These are phyloP conservation scores for Boletus bicolor DNA, from an alignment of 768 basidiomycete genomes.

Conservation along the genomic window DNA sequence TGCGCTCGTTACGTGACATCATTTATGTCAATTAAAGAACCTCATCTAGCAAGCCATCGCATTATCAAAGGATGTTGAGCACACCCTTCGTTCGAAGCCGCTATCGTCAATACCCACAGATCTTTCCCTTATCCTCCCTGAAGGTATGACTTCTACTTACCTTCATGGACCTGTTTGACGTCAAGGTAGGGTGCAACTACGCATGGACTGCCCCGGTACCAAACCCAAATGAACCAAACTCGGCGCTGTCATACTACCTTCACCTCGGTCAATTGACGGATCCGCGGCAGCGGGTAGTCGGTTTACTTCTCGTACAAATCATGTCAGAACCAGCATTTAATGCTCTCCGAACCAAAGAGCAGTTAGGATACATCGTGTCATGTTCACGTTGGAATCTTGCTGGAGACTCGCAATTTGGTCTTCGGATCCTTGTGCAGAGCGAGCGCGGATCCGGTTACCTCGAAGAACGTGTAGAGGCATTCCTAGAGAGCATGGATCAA, in stretches of 20 bases:
- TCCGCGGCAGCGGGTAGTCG: conserved; percentile 58
- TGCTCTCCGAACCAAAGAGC: conserved; percentile 87
- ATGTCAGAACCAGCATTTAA: conserved; percentile 92
- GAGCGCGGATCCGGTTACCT: conserved; percentile 78
- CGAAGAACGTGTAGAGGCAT: conserved; percentile 85
- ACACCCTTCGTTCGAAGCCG: conserved; percentile 53
- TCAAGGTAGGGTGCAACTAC: conserved; percentile 59
- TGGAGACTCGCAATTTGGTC: conserved; percentile 69
- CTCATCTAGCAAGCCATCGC: conserved; percentile 65
- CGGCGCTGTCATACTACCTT: conserved; percentile 80
- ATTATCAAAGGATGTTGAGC: conserved; percentile 70
- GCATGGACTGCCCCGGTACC: conserved; percentile 64
- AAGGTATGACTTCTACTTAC: conserved; percentile 43
- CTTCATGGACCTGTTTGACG: conserved; percentile 9
- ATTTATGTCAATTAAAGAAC: neutral
- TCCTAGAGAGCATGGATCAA: conserved; percentile 70
- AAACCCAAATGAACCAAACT: conserved; percentile 86
- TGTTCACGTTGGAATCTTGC: conserved; percentile 53
- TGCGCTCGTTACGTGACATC: conserved; percentile 23
- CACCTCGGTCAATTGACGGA: conserved; percentile 72
- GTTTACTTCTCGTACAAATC: conserved; percentile 76
- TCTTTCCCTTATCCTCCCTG: conserved; percentile 60
- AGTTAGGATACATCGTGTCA: conserved; percentile 89
- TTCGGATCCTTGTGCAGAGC: conserved; percentile 85
- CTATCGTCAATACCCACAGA: conserved; percentile 39